phyloP scores from a whole-genome alignment of 75 land plant genomes.

The Adiantum capillusveneris region DNA sequence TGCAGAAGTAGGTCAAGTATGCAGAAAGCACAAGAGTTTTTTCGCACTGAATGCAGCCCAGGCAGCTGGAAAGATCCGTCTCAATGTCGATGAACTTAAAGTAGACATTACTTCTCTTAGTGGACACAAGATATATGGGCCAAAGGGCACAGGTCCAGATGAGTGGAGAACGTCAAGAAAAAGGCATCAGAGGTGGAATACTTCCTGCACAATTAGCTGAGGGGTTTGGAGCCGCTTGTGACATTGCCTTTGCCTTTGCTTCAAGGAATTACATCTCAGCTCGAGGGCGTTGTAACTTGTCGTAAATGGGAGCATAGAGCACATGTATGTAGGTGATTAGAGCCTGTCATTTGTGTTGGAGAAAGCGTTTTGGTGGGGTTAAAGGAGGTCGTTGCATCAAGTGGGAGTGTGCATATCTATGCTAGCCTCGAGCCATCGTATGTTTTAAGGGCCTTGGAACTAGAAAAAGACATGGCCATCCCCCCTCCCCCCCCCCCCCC shows the following conservation, averaged over 20 bases:
- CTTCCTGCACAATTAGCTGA: slow-evolving; percentile 86
- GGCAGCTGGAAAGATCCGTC: slow-evolving; percentile 80
- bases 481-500: too few relatives aligned
- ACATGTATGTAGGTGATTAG: slow-evolving; percentile 76
- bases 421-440: slow-evolving; percentile 97
- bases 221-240: slow-evolving; percentile 89
- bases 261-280: slow-evolving; percentile 51
- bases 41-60: slow-evolving; percentile 93
- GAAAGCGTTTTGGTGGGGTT: slow-evolving; percentile 98
- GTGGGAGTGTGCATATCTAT: slow-evolving; percentile 97
- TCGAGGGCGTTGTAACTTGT: slow-evolving; percentile 76
- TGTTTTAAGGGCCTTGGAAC: slow-evolving; percentile 89
- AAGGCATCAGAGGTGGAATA: slow-evolving; percentile 89
- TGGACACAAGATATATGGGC: slow-evolving; percentile 94
- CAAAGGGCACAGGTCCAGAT: slow-evolving; percentile 91
- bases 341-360: slow-evolving; percentile 92
- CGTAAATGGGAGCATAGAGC: slow-evolving; percentile 83
- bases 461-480: slow-evolving; percentile 98
- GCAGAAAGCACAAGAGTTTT: slow-evolving; percentile 48
- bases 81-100: slow-evolving; percentile 80
- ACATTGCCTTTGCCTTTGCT: slow-evolving; percentile 54
- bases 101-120: slow-evolving; percentile 80
- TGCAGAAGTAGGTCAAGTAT: slow-evolving; percentile 74
- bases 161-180: slow-evolving; percentile 98
- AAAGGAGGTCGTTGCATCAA: slow-evolving; percentile 96